phyloP scores from a whole-genome alignment of 2,329 filamentous ascomycete species.

The Arachnomyces sp. region DNA sequence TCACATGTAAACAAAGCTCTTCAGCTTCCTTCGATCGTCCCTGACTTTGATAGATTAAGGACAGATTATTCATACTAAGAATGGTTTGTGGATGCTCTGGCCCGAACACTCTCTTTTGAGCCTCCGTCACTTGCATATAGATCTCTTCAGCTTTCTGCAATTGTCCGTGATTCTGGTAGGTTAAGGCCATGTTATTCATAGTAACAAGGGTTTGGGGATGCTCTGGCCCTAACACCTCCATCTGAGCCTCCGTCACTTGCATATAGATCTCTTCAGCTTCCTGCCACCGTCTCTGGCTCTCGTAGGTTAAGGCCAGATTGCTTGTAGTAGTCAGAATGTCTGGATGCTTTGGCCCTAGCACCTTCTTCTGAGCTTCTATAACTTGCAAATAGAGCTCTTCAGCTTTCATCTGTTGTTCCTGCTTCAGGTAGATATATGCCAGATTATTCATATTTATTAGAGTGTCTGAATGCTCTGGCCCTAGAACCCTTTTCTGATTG shows the following conservation, averaged over 20 bases:
- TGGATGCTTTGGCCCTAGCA: constrained; percentile 14
- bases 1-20: constrained; percentile 11
- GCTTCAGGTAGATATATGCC: constrained; percentile 14
- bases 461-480: not conserved
- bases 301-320: constrained; percentile 11
- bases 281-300: constrained; percentile 12
- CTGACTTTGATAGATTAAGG: constrained; percentile 9
- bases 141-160: constrained; percentile 11
- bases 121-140: constrained; percentile 3
- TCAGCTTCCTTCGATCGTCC: constrained; percentile 15
- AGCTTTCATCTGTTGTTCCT: constrained; percentile 17
- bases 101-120: constrained; percentile 9
- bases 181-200: constrained; percentile 2
- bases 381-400: constrained; percentile 6
- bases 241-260: constrained; percentile 11
- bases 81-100: constrained; percentile 15
- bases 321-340: constrained; percentile 13
- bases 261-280: constrained; percentile 15
- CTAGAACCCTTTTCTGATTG: constrained; percentile 10
- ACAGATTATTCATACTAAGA: constrained; percentile 12
- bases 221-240: not conserved
- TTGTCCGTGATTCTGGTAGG: constrained; percentile 5
- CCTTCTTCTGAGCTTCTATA: constrained; percentile 5
- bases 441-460: not conserved
- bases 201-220: not conserved